These are phyloP conservation scores for Aspergillus sp. DNA, from an alignment of 2,329 filamentous ascomycete genomes.

Conservation along the genomic window DNA sequence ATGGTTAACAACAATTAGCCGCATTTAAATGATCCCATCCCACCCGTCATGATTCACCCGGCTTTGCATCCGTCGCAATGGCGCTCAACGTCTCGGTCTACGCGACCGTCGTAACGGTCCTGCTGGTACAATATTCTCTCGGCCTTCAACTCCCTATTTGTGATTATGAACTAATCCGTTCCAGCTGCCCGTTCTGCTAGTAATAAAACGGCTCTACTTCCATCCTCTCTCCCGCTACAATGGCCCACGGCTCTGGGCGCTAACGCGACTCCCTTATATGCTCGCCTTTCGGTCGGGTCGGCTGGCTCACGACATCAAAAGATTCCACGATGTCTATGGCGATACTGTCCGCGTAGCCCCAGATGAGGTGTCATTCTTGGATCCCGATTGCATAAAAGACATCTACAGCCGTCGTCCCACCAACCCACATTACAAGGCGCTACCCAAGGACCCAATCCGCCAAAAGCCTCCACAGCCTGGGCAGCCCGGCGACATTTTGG, in stretches of 20 bases:
- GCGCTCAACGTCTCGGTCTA: too few relatives aligned
- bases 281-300: slow-evolving; percentile 30
- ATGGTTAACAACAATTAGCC: too few relatives aligned
- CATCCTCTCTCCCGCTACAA: slow-evolving; percentile 48
- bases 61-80: too few relatives aligned
- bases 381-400: slow-evolving; percentile 46
- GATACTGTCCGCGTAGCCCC: slow-evolving; percentile 46
- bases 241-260: slow-evolving; percentile 41
- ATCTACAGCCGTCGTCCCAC: slow-evolving; percentile 36
- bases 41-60: too few relatives aligned
- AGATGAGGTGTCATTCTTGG: slow-evolving; percentile 47
- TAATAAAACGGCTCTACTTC: slow-evolving; percentile 45
- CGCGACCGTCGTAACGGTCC: too few relatives aligned
- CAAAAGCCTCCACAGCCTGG: slow-evolving; percentile 22
- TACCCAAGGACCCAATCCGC: background rate
- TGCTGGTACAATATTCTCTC: too few relatives aligned
- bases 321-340: slow-evolving; percentile 27
- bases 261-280: slow-evolving; percentile 35
- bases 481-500: background rate
- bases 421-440: background rate
- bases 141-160: too few relatives aligned
- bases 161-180: background rate
- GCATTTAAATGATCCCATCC: too few relatives aligned
- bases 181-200: background rate
- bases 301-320: slow-evolving; percentile 40